These are phyloP conservation scores for Marasmius tenuissimus DNA, from an alignment of 1,284 basidiomycete species.

Conservation along the genomic window DNA sequence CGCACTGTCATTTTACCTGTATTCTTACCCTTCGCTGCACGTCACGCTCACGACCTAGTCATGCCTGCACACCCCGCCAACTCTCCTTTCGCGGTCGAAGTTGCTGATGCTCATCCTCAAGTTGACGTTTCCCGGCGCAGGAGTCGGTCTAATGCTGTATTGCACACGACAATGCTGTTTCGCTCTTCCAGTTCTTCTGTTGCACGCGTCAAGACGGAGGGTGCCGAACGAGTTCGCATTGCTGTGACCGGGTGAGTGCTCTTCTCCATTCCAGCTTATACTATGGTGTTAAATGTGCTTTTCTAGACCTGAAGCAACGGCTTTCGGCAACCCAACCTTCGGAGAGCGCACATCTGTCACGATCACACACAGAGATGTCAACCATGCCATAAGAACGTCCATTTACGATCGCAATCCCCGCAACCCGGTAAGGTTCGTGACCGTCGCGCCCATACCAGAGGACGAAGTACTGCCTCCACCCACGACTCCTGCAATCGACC, in stretches of 20 bases:
- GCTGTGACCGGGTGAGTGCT: constrained; percentile 10
- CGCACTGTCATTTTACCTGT: not conserved
- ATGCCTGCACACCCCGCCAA: constrained; percentile 11
- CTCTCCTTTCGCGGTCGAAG: constrained; percentile 11
- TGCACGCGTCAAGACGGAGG: constrained; percentile 8
- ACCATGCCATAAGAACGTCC: constrained; percentile 4
- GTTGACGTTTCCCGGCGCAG: constrained; percentile 5
- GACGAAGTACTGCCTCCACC: constrained; percentile 4
- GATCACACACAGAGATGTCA: constrained; percentile 12
- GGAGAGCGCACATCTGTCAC: constrained; percentile 8
- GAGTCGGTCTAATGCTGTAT: constrained; percentile 2
- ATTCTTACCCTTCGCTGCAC: not conserved
- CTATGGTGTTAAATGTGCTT: not conserved
- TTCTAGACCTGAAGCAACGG: constrained; percentile 9
- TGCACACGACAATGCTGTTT: constrained; percentile 13
- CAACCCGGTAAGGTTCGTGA: constrained; percentile 8
- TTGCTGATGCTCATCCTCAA: constrained; percentile 6
- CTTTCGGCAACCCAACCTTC: constrained; percentile 4
- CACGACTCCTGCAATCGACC: not conserved
- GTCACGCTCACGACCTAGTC: not conserved
- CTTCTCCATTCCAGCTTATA: not conserved
- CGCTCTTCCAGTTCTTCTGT: constrained; percentile 7
- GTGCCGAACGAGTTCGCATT: constrained; percentile 6
- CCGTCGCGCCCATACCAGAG: constrained; percentile 12
- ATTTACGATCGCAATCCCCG: not conserved